A percentile compares a stretch with the other conserved stretches of the same genome.
phyloP scores from a whole-genome alignment of 305 asterid species.

The Solanum hybrid region DNA sequence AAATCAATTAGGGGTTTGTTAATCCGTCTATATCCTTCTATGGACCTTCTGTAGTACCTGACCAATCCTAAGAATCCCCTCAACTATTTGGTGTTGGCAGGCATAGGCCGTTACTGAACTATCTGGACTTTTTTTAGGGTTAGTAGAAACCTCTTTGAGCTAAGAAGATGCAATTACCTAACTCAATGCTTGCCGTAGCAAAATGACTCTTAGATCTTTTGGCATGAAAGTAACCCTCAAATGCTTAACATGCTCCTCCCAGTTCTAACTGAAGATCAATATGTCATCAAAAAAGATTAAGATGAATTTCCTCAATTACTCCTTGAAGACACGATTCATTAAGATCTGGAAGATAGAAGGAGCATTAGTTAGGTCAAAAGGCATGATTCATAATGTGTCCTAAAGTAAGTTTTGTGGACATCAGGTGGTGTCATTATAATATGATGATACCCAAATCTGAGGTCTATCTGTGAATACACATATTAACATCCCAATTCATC shows the following conservation, averaged over 20 bases:
- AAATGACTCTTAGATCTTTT: not conserved
- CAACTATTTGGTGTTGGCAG: not conserved
- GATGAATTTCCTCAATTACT: not conserved
- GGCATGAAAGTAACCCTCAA: not conserved
- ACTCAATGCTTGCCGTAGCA: not conserved
- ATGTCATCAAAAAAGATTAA: not conserved
- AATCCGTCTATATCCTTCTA: not conserved
- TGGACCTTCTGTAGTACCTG: not conserved
- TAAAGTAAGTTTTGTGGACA: not conserved
- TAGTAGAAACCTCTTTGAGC: not conserved
- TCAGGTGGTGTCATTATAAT: not conserved
- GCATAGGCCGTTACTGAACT: not conserved
- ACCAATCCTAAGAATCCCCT: not conserved
- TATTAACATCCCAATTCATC: not conserved
- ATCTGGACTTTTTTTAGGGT: not conserved
- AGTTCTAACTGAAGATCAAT: not conserved
- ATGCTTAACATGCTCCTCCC: not conserved
- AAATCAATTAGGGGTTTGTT: not conserved
- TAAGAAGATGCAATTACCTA: not conserved
- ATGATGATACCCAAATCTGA: not conserved
- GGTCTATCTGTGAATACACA: not conserved
- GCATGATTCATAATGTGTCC: not conserved
- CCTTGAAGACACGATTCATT: not conserved
- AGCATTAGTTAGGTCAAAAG: not conserved
- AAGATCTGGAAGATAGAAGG: not conserved